A percentile compares a stretch with the other conserved stretches of the same genome.
phyloP scores from a whole-genome alignment of 306 rosid genomes.

The Cucumis cinereus region DNA sequence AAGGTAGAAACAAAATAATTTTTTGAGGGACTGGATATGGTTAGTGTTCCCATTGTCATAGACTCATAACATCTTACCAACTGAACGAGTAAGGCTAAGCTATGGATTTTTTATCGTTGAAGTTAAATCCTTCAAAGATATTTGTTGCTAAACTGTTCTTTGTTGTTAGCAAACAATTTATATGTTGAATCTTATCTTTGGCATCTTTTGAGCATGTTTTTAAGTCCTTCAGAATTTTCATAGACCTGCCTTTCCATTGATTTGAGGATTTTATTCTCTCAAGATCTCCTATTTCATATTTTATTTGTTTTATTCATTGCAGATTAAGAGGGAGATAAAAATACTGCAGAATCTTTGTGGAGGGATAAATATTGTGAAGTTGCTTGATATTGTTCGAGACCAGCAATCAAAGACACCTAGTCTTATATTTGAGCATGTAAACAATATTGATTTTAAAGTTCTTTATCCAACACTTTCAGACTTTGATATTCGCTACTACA shows the following conservation, averaged over 20 bases:
- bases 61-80: background rate
- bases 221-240: background rate
- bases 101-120: background rate
- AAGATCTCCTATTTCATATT: background rate
- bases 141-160: background rate
- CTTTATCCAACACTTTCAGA: constrained; percentile 28
- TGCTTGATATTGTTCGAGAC: constrained; percentile 31
- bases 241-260: background rate
- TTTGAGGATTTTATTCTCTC: background rate
- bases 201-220: background rate
- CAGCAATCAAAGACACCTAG: constrained; percentile 33
- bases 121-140: background rate
- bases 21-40: background rate
- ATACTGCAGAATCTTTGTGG: constrained; percentile 40
- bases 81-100: background rate
- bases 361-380: constrained; percentile 33
- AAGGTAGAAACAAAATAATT: background rate
- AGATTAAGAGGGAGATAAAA: constrained; percentile 39
- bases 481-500: constrained; percentile 35
- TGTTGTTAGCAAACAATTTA: background rate
- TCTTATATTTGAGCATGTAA: constrained; percentile 31
- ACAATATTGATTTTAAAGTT: constrained; percentile 33
- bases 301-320: background rate
- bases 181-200: background rate
- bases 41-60: background rate